These are phyloP conservation scores for Cordyceps farinosa DNA, from an alignment of 2,329 filamentous ascomycete species.

Conservation along the genomic window DNA sequence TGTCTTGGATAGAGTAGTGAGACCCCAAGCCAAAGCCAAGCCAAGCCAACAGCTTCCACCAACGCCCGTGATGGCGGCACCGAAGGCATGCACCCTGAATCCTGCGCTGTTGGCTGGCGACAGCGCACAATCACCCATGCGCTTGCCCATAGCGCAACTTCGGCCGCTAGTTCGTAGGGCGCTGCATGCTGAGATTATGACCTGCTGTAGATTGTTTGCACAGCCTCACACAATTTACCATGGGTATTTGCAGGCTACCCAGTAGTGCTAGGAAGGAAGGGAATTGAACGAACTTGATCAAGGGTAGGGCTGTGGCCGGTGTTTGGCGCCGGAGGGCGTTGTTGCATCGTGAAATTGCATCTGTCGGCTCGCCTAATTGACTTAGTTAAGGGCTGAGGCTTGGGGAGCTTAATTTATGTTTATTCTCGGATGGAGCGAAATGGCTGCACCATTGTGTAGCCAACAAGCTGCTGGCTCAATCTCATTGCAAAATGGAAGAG, in stretches of 20 bases:
- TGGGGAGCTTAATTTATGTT: not conserved
- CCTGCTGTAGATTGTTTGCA: not conserved
- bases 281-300: not conserved
- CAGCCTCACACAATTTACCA: not conserved
- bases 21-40: too few species aligned
- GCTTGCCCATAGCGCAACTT: too few species aligned
- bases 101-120: too few species aligned
- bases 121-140: too few species aligned
- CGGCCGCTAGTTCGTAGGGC: too few species aligned
- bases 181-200: too few species aligned
- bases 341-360: not conserved
- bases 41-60: too few species aligned
- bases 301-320: not conserved
- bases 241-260: not conserved
- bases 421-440: not conserved
- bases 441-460: too few species aligned
- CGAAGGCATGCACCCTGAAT: too few species aligned
- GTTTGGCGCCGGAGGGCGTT: not conserved
- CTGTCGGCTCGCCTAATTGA: not conserved
- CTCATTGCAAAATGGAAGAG: too few species aligned
- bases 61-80: too few species aligned
- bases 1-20: not conserved
- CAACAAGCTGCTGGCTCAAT: too few species aligned
- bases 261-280: not conserved
- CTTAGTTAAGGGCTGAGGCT: not conserved